These are phyloP conservation scores for Termitomyces sp. DNA, from an alignment of 768 basidiomycete species.

Conservation along the genomic window DNA sequence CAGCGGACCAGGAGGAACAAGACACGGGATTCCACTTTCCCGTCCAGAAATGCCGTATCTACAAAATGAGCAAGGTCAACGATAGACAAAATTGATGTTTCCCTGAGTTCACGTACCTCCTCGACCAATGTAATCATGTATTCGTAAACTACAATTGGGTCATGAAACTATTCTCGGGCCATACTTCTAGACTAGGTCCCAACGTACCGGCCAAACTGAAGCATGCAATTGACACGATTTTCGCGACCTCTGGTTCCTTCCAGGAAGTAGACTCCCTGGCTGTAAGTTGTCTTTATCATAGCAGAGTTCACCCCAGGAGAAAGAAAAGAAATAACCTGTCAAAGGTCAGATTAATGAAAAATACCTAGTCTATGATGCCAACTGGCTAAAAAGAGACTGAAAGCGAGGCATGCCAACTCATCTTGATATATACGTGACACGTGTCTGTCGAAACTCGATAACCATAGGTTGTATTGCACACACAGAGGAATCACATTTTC, in stretches of 20 bases:
- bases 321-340: background rate
- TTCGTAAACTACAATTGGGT: slow-evolving; percentile 21
- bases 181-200: background rate
- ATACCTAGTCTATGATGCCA: slow-evolving; percentile 7
- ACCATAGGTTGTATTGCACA: no score
- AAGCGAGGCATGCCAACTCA: background rate
- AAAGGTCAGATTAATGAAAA: background rate
- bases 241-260: slow-evolving; percentile 14
- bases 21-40: slow-evolving; percentile 30
- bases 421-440: no score
- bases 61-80: background rate
- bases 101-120: slow-evolving; percentile 21
- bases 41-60: slow-evolving; percentile 37
- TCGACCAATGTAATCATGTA: slow-evolving; percentile 31
- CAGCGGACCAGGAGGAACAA: slow-evolving; percentile 31
- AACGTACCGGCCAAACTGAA: slow-evolving; percentile 14
- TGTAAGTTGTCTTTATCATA: background rate
- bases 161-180: background rate
- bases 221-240: slow-evolving; percentile 12
- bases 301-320: background rate
- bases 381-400: background rate
- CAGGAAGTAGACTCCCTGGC: slow-evolving; percentile 5
- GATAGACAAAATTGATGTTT: background rate
- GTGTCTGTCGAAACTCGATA: no score
- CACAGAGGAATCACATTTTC: no score